Conservation (phyloP, 768 basidiomycete genomes). For the Mycena venus region DNA sequence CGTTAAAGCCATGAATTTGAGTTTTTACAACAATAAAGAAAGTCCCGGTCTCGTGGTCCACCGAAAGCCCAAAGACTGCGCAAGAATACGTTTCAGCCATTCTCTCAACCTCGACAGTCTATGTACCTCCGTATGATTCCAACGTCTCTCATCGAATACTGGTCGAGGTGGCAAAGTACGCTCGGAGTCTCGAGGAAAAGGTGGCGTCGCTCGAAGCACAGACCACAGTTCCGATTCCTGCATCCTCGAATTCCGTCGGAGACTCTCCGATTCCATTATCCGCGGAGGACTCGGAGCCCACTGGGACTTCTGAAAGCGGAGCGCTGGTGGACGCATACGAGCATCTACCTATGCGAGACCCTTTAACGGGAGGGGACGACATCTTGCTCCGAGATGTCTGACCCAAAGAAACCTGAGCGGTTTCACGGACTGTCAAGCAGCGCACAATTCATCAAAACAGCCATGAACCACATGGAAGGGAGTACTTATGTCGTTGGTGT, state of each 20-base stretch:
- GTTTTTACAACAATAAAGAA: not conserved
- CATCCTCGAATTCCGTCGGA: too few species aligned
- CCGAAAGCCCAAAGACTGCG: not conserved
- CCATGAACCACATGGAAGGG: conserved; percentile 1
- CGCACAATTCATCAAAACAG: conserved; percentile 12
- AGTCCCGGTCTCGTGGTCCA: not conserved
- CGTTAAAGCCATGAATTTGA: not conserved
- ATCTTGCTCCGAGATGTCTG: not conserved
- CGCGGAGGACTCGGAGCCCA: not conserved
- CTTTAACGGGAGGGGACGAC: too few species aligned
- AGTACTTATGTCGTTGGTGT: not conserved
- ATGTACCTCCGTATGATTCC: not conserved
- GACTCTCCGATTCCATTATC: too few species aligned
- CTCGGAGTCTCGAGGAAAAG: conserved; percentile 11
- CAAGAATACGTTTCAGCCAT: not conserved
- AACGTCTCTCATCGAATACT: not conserved
- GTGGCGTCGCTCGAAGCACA: not conserved
- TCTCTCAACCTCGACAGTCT: conserved; percentile 6
- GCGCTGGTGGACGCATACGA: not conserved
- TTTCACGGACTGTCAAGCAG: conserved; percentile 22
- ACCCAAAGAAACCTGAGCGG: not conserved
- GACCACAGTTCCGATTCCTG: not conserved
- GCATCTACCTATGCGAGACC: not conserved
- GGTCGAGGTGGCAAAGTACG: conserved; percentile 8
- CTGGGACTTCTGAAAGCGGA: not conserved